Conservation (phyloP, 768 basidiomycete species). For the Naganishia vishniacii region DNA sequence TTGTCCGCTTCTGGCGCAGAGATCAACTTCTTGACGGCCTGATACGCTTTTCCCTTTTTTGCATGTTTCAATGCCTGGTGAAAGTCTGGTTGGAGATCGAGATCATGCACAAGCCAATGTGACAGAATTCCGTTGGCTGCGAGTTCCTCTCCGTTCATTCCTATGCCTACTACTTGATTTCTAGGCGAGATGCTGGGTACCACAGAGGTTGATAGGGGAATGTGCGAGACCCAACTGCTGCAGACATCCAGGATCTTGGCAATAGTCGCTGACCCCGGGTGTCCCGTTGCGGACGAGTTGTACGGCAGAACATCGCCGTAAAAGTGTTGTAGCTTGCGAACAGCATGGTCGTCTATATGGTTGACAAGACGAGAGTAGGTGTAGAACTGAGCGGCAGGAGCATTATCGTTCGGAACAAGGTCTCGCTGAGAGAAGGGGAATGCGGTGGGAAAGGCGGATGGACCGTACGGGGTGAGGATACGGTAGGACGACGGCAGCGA, state of each 20-base stretch:
- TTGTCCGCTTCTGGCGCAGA: neutral
- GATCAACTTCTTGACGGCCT: neutral
- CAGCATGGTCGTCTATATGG: conserved; percentile 38
- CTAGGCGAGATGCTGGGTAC: conserved; percentile 1
- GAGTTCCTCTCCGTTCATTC: conserved; percentile 34
- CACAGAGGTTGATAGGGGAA: conserved; percentile 25
- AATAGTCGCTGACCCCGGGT: neutral
- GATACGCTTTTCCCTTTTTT: neutral
- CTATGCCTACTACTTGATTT: conserved; percentile 31
- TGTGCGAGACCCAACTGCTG: conserved; percentile 37
- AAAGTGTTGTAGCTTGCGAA: conserved; percentile 26
- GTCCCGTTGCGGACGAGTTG: neutral
- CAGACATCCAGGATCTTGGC: conserved; percentile 35
- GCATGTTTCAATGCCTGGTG: neutral
- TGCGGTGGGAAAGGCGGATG: conserved; percentile 5
- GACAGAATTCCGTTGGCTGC: conserved; percentile 30
- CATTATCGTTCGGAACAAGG: conserved; percentile 22
- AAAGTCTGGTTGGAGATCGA: conserved; percentile 31
- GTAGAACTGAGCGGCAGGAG: conserved; percentile 34
- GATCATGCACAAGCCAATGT: conserved; percentile 30
- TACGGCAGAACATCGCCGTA: conserved; percentile 30
- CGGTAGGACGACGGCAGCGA: conserved; percentile 15
- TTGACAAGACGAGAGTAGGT: conserved; percentile 31
- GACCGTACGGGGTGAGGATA: conserved; percentile 1
- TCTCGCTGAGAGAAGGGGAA: conserved; percentile 22